Evolutionary conservation across 2,329 filamentous ascomycete species (phyloP).

Genomic region (Cucurbitaria berberidis): DNA sequence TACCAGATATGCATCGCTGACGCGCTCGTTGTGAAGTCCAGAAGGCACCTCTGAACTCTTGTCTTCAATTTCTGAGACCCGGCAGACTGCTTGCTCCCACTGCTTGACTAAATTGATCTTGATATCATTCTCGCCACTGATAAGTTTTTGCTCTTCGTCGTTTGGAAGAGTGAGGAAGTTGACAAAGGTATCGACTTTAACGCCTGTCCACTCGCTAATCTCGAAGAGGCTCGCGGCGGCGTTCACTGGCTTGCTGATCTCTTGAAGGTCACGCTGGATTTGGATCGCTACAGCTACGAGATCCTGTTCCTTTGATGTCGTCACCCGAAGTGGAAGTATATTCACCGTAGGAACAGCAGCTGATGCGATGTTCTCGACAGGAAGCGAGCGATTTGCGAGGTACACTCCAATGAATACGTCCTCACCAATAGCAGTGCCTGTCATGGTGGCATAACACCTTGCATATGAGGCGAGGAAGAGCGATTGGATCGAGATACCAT

Average conservation of each 20-base stretch:
- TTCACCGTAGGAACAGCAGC: slow-evolving; percentile 75
- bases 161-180: slow-evolving; percentile 74
- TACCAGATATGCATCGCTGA: slow-evolving; percentile 48
- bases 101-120: slow-evolving; percentile 23
- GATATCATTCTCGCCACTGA: slow-evolving; percentile 9
- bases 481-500: slow-evolving; percentile 72
- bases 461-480: slow-evolving; percentile 77
- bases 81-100: slow-evolving; percentile 30
- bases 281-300: slow-evolving; percentile 61
- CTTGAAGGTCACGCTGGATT: slow-evolving; percentile 72
- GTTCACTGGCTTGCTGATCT: slow-evolving; percentile 64
- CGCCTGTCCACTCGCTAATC: slow-evolving; percentile 75
- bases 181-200: slow-evolving; percentile 74
- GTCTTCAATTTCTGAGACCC: slow-evolving; percentile 13
- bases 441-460: slow-evolving; percentile 53
- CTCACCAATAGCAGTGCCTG: slow-evolving; percentile 21
- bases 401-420: slow-evolving; percentile 78
- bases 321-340: slow-evolving; percentile 73
- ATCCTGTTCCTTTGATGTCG: slow-evolving; percentile 29
- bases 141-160: slow-evolving; percentile 14
- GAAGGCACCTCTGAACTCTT: slow-evolving; percentile 16
- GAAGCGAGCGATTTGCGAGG: slow-evolving; percentile 74
- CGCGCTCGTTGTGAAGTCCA: slow-evolving; percentile 30
- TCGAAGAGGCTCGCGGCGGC: slow-evolving; percentile 70
- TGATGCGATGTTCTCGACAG: slow-evolving; percentile 57